Conservation (phyloP, 2,329 filamentous ascomycete genomes). For the Hypoxylon sp. region DNA sequence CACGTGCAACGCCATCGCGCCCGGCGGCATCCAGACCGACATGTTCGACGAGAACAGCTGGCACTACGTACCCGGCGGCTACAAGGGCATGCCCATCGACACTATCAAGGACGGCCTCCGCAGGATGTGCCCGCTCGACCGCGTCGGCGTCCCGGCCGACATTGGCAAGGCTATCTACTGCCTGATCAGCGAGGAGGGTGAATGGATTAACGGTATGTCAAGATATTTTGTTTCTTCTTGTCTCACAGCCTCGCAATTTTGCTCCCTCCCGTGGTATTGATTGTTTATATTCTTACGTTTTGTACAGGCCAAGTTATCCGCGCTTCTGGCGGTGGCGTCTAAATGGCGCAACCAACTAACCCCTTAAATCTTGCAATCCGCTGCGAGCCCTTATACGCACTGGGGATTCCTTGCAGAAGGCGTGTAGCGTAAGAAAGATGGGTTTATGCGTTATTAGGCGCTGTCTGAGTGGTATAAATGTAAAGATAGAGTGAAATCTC, state of each 20-base stretch:
- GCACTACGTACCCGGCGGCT: constrained; percentile 73
- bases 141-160: constrained; percentile 71
- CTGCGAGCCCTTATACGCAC: not conserved
- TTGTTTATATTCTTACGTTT: not conserved
- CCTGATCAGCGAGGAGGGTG: constrained; percentile 70
- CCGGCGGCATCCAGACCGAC: constrained; percentile 81
- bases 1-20: constrained; percentile 81
- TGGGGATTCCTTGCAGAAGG: not conserved
- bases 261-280: not conserved
- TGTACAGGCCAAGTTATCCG: constrained; percentile 55
- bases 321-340: constrained; percentile 55
- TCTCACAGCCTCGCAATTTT: not conserved
- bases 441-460: not conserved
- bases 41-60: constrained; percentile 82
- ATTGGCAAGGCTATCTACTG: constrained; percentile 71
- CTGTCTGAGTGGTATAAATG: not conserved
- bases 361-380: not conserved
- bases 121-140: constrained; percentile 71
- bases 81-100: constrained; percentile 65
- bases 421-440: constrained; percentile 5
- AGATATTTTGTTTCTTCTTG: not conserved
- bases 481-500: not conserved
- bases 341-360: constrained; percentile 21
- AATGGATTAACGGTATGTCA: constrained; percentile 75
- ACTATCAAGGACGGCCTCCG: constrained; percentile 70